phyloP scores from a whole-genome alignment of 23 red algal species.

The Gracilaria caudata region DNA sequence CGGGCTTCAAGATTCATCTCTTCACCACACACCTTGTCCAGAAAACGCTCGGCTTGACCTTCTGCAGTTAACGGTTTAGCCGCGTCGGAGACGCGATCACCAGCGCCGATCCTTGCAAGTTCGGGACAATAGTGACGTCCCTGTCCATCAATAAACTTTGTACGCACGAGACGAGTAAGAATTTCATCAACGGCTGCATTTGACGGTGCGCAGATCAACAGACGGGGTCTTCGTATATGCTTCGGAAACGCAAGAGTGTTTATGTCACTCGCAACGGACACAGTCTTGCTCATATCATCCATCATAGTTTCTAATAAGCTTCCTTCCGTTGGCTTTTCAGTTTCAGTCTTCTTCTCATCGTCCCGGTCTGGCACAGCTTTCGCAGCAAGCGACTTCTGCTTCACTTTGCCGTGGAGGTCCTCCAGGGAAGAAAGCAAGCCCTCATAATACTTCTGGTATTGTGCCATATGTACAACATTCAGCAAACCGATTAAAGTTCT shows the following conservation, averaged over 20 bases:
- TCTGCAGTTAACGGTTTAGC: conserved; percentile 70
- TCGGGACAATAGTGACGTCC: conserved; percentile 70
- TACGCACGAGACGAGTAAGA: conserved; percentile 65
- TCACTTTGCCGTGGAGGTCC: conserved; percentile 17
- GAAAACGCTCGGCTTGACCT: conserved; percentile 79
- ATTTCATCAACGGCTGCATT: conserved; percentile 96
- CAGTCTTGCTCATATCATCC: conserved; percentile 67
- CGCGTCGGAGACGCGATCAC: conserved; percentile 66
- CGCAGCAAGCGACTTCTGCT: background rate
- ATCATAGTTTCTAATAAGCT: conserved; percentile 65
- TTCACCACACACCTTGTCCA: conserved; percentile 57
- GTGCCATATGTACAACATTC: conserved; percentile 75
- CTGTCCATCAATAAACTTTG: conserved; percentile 82
- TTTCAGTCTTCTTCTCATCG: conserved; percentile 15
- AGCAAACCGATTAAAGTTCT: conserved; percentile 76
- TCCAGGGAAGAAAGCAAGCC: conserved; percentile 59
- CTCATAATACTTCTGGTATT: conserved; percentile 79
- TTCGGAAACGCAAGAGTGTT: conserved; percentile 25
- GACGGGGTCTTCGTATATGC: conserved; percentile 51
- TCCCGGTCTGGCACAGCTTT: conserved; percentile 6
- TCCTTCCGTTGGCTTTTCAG: conserved; percentile 12
- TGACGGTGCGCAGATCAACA: conserved; percentile 94
- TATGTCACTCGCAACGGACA: conserved; percentile 6
- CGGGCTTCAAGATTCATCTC: conserved; percentile 49
- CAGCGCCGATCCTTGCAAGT: conserved; percentile 67